phyloP scores from a whole-genome alignment of 352 stramenopile genomes.

The Phytophthora idaei region DNA sequence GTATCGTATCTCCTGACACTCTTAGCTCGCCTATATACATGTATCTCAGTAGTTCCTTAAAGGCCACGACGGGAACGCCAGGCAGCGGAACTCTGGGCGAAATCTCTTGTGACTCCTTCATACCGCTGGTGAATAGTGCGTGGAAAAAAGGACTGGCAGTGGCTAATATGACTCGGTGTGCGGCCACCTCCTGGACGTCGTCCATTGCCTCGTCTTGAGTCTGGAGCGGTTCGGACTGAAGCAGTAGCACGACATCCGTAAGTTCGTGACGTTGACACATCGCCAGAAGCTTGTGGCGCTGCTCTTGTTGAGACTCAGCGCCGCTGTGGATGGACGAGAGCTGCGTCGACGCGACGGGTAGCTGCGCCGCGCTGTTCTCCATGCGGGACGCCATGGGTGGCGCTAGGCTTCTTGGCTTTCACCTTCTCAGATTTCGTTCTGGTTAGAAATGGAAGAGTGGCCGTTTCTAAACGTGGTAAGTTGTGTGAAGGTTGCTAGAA shows the following conservation, averaged over 20 bases:
- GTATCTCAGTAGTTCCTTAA: conserved; percentile 61
- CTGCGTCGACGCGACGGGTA: neutral
- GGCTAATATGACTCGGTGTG: conserved; percentile 70
- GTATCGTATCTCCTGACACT: conserved; percentile 62
- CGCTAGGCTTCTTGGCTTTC: neutral
- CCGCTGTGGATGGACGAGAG: conserved; percentile 22
- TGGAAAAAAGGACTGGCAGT: conserved; percentile 73
- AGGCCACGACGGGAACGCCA: conserved; percentile 48
- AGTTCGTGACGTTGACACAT: conserved; percentile 56
- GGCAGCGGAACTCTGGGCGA: conserved; percentile 54
- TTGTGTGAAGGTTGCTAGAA: neutral
- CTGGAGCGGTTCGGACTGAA: conserved; percentile 37
- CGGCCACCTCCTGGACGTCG: conserved; percentile 40
- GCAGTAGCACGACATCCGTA: conserved; percentile 69
- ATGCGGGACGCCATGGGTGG: conserved; percentile 27
- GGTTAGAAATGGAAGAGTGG: conserved; percentile 3
- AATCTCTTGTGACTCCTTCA: conserved; percentile 52
- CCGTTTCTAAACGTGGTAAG: neutral
- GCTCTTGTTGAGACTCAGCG: conserved; percentile 23
- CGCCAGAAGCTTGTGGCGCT: conserved; percentile 53
- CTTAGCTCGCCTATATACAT: conserved; percentile 74
- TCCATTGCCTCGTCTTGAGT: neutral
- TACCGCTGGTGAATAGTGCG: conserved; percentile 77
- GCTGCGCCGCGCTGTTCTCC: conserved; percentile 30
- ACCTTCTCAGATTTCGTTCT: conserved; percentile 22